Evolutionary conservation across 495 filamentous ascomycete species (phyloP).

Genomic region (Penicillium bovifimosum): DNA sequence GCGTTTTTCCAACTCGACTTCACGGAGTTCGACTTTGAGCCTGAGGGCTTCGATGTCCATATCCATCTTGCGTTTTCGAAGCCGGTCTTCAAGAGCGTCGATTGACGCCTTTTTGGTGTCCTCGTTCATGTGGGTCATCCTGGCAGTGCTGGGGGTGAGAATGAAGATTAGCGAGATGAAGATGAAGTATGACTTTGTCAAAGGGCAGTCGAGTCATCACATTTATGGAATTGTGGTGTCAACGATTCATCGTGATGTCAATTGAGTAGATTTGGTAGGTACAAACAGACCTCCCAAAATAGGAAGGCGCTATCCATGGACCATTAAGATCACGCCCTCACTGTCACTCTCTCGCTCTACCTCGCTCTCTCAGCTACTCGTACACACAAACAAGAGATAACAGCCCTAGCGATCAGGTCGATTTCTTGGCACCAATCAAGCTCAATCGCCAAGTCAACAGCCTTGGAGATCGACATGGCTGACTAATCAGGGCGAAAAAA

Average conservation of each 20-base stretch:
- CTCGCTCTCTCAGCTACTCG: no score
- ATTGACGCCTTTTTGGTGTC: background rate
- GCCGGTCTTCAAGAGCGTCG: background rate
- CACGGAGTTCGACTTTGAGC: background rate
- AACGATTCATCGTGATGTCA: background rate
- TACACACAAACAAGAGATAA: no score
- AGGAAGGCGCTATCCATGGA: no score
- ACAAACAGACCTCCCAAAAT: background rate
- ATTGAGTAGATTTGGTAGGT: background rate
- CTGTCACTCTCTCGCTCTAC: no score
- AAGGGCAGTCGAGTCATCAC: background rate
- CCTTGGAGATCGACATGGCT: slow-evolving; percentile 13
- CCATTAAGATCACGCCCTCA: no score
- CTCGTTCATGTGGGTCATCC: background rate
- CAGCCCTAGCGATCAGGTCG: background rate
- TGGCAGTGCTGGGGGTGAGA: background rate
- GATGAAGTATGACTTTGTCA: no score
- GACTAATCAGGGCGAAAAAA: slow-evolving; percentile 22
- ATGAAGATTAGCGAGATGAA: background rate
- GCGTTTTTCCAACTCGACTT: background rate
- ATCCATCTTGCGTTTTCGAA: background rate
- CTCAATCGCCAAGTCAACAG: background rate
- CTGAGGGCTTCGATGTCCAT: background rate
- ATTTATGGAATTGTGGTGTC: background rate
- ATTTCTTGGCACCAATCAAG: background rate